Evolutionary conservation across 2,329 filamentous ascomycete genomes (phyloP).

Genomic region (Penicillium sp.): DNA sequence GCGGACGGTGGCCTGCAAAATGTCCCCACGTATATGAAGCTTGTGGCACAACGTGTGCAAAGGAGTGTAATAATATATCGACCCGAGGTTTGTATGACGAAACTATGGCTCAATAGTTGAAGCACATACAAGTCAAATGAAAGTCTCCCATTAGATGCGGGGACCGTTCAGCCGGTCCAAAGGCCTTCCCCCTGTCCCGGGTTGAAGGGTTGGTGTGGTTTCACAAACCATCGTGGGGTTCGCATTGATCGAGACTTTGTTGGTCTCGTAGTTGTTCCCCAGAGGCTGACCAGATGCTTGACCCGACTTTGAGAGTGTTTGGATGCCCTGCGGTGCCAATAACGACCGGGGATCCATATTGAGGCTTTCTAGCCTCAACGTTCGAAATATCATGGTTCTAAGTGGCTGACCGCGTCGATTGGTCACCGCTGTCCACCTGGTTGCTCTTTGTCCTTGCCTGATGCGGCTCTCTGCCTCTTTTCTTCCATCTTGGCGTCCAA

Average conservation of each 20-base stretch:
- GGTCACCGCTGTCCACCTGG: slow-evolving; percentile 18
- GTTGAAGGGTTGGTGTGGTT: neutral
- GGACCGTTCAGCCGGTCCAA: no score
- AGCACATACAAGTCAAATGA: no score
- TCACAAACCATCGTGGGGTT: neutral
- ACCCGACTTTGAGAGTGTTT: no score
- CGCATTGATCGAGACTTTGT: neutral
- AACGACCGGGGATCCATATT: neutral
- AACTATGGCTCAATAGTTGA: neutral
- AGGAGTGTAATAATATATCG: neutral
- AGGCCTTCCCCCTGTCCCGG: neutral
- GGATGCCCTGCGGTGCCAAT: neutral
- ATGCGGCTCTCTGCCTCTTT: slow-evolving; percentile 40
- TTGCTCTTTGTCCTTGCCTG: slow-evolving; percentile 30
- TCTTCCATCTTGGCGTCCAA: slow-evolving; percentile 46
- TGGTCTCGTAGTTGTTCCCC: neutral
- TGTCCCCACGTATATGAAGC: neutral
- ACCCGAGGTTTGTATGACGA: neutral
- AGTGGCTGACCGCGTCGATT: neutral
- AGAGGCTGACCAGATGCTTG: neutral
- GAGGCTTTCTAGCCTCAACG: neutral
- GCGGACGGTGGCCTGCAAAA: neutral
- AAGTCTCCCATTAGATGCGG: neutral
- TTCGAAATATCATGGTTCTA: neutral
- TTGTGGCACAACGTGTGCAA: neutral